Evolutionary conservation across 345 rosid species (phyloP).

Genomic region (Pseudoturritis turrita): DNA sequence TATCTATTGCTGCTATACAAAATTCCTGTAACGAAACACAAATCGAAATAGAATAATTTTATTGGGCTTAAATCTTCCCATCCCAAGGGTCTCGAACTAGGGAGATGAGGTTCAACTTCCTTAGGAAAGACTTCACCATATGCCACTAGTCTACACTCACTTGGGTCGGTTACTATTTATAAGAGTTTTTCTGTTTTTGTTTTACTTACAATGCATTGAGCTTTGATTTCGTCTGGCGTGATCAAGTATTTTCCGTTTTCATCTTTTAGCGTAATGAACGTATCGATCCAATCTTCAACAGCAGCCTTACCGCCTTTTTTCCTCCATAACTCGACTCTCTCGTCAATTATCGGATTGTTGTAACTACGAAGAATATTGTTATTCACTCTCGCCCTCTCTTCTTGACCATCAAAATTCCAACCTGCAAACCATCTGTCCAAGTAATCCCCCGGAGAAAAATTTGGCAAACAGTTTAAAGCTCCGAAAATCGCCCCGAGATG

Average conservation of each 20-base stretch:
- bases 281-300: constrained; percentile 34
- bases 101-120: too few species aligned
- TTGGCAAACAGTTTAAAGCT: constrained; percentile 13
- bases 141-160: too few species aligned
- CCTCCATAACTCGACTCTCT: constrained; percentile 28
- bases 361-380: constrained; percentile 18
- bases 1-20: constrained; percentile 39
- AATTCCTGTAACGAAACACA: constrained; percentile 30
- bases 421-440: constrained; percentile 13
- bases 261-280: constrained; percentile 28
- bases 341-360: constrained; percentile 39
- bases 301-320: constrained; percentile 14
- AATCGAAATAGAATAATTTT: neutral
- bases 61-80: too few species aligned
- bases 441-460: constrained; percentile 6
- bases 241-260: constrained; percentile 19
- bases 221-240: constrained; percentile 31
- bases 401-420: constrained; percentile 41
- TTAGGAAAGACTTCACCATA: too few species aligned
- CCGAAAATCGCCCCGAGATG: constrained; percentile 25
- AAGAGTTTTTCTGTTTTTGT: too few species aligned
- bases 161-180: too few species aligned
- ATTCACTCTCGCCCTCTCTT: constrained; percentile 16
- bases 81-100: too few species aligned
- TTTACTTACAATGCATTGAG: constrained; percentile 25